Conservation (phyloP, 192 early-diverging fungal genomes). For the Coemansia sp. region DNA sequence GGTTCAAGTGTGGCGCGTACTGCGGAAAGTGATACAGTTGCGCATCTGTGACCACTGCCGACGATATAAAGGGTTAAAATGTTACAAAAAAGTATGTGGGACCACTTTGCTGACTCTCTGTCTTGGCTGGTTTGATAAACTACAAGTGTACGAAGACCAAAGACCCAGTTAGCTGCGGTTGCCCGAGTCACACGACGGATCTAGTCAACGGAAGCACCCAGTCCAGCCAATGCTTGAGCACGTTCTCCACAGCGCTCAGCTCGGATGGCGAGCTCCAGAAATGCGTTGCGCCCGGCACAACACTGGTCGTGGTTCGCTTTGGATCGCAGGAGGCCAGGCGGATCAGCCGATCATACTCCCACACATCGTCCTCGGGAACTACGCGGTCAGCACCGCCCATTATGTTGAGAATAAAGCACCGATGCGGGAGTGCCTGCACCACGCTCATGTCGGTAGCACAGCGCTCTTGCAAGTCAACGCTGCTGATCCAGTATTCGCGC, state of each 20-base stretch:
- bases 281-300: constrained; percentile 27
- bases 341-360: constrained; percentile 44
- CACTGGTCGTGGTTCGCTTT: constrained; percentile 10
- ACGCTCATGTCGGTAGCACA: constrained; percentile 44
- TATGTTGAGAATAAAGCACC: constrained; percentile 45
- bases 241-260: neutral
- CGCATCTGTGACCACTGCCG: too few relatives aligned
- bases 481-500: constrained; percentile 38
- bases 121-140: too few relatives aligned
- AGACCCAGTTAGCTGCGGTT: too few relatives aligned
- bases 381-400: constrained; percentile 50
- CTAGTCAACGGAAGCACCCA: too few relatives aligned
- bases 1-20: too few relatives aligned
- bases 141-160: too few relatives aligned
- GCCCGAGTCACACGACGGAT: too few relatives aligned
- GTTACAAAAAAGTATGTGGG: too few relatives aligned
- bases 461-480: constrained; percentile 26
- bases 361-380: constrained; percentile 48
- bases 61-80: too few relatives aligned
- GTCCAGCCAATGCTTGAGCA: neutral
- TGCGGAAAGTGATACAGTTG: too few relatives aligned
- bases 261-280: constrained; percentile 27
- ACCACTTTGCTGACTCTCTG: too few relatives aligned
- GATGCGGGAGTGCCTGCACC: constrained; percentile 42
- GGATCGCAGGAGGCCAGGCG: constrained; percentile 6